phyloP scores from a whole-genome alignment of 176 grass and related monocot species.

The Triticum monococcum region DNA sequence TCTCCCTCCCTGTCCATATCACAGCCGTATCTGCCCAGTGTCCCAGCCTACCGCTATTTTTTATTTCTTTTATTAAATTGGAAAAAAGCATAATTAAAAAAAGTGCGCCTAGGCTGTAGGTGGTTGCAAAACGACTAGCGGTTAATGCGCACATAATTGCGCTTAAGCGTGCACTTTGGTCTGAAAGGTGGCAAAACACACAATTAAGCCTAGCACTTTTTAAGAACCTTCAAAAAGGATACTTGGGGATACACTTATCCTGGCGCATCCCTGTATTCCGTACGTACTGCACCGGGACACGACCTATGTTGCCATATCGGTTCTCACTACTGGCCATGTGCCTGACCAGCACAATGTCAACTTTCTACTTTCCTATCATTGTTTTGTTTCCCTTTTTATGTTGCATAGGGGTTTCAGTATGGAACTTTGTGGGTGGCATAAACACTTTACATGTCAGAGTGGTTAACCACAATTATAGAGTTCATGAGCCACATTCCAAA shows the following conservation, averaged over 20 bases:
- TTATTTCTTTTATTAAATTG: background rate
- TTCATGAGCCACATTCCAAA: background rate
- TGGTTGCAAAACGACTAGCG: background rate
- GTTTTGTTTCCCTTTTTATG: background rate
- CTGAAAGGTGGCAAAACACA: background rate
- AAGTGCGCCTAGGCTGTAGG: too few relatives aligned
- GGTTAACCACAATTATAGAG: background rate
- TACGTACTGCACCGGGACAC: background rate
- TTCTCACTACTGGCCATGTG: background rate
- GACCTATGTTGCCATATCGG: background rate
- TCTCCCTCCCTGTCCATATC: background rate
- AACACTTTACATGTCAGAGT: background rate
- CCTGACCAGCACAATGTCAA: background rate
- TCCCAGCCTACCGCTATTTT: background rate
- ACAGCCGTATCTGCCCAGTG: background rate
- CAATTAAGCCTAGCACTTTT: background rate
- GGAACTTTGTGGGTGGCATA: background rate
- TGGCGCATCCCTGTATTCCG: background rate
- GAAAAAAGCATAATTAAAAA: background rate
- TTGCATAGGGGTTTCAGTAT: background rate
- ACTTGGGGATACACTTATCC: background rate
- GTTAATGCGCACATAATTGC: background rate
- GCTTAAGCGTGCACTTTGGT: background rate
- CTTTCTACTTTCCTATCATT: background rate
- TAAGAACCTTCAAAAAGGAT: background rate